A percentile compares a stretch with the other conserved stretches of the same genome.
Evolutionary conservation across 306 rosid species (phyloP).

Genomic region (Inga oerstediana): DNA sequence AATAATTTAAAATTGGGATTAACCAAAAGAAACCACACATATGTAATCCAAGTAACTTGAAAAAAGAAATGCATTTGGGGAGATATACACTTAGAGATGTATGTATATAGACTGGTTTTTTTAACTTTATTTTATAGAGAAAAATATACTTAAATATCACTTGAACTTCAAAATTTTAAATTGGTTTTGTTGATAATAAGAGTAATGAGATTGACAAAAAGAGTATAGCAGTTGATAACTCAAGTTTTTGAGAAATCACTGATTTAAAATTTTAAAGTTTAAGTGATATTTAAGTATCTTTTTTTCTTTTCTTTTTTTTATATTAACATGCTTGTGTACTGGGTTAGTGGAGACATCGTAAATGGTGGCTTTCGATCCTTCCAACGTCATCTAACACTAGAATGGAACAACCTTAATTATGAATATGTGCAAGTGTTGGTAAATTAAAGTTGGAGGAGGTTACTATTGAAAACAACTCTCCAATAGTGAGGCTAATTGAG

Average conservation of each 20-base stretch:
- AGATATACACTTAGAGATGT: not conserved
- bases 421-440: conserved; percentile 24
- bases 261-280: too few relatives aligned
- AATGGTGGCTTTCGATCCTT: conserved; percentile 21
- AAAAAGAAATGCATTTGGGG: conserved; percentile 26
- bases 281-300: too few relatives aligned
- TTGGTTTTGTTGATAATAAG: too few relatives aligned
- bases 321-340: not conserved
- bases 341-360: conserved; percentile 49
- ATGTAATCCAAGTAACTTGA: conserved; percentile 35
- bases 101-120: not conserved
- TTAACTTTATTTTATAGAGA: too few relatives aligned
- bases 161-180: too few relatives aligned
- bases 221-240: too few relatives aligned
- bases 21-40: conserved; percentile 33
- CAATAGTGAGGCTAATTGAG: conserved; percentile 33
- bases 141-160: too few relatives aligned
- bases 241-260: too few relatives aligned
- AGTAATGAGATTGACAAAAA: too few relatives aligned
- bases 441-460: conserved; percentile 14
- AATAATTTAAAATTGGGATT: conserved; percentile 4
- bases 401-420: not conserved
- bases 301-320: too few relatives aligned
- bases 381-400: conserved; percentile 66
- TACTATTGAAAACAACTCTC: conserved; percentile 49